Conservation (phyloP, 164 flowering plant species). For the Dillenia suffruticosa region DNA sequence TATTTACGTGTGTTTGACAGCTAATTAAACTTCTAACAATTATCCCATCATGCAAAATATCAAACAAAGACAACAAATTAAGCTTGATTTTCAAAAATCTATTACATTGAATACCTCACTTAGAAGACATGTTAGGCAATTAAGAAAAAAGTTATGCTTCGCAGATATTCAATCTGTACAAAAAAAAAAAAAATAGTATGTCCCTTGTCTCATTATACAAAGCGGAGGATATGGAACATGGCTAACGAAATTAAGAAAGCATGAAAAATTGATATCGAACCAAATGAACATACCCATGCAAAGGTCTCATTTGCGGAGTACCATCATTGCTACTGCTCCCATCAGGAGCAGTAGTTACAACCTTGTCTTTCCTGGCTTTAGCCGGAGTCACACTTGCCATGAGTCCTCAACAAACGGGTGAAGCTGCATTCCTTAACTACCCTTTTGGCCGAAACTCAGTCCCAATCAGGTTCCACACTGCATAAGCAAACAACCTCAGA, state of each 20-base stretch:
- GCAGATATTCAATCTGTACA: too few relatives aligned
- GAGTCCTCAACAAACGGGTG: slow-evolving; percentile 21
- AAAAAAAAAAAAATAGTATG: neutral
- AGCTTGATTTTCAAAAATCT: too few relatives aligned
- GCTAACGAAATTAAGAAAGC: neutral
- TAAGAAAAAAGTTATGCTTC: neutral
- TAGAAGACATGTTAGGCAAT: neutral
- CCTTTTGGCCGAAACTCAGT: slow-evolving; percentile 25
- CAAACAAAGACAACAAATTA: too few relatives aligned
- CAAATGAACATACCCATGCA: slow-evolving; percentile 49
- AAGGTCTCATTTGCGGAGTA: slow-evolving; percentile 40
- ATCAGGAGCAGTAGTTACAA: slow-evolving; percentile 15
- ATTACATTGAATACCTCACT: too few relatives aligned
- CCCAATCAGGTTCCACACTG: slow-evolving; percentile 29
- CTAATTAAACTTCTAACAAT: too few relatives aligned
- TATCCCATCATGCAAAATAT: too few relatives aligned
- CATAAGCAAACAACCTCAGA: slow-evolving; percentile 32
- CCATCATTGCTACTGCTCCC: slow-evolving; percentile 27
- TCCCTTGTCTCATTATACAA: neutral
- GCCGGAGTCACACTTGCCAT: slow-evolving; percentile 55
- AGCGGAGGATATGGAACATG: neutral
- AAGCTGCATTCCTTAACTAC: slow-evolving; percentile 42
- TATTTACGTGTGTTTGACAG: too few relatives aligned
- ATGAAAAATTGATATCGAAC: neutral
- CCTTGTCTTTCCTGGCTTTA: slow-evolving; percentile 15